A percentile compares a stretch with the other conserved stretches of the same genome.
Conservation (phyloP, 2,329 filamentous ascomycete species). For the Sporothrix mexicana region DNA sequence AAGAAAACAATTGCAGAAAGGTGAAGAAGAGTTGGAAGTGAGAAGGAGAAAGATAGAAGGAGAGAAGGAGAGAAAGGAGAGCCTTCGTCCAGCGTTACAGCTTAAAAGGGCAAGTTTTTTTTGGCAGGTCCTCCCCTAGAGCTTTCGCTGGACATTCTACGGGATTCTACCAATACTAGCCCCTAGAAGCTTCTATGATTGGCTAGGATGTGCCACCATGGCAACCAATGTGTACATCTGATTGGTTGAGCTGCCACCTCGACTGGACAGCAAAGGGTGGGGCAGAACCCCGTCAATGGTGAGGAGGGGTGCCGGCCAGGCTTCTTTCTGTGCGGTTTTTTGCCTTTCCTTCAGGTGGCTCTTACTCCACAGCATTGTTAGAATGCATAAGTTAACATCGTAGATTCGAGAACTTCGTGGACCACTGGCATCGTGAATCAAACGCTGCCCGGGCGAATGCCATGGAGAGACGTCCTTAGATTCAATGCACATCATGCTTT, state of each 20-base stretch:
- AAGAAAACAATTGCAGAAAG: slow-evolving; percentile 26
- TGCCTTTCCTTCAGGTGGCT: neutral
- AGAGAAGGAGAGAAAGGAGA: slow-evolving; percentile 34
- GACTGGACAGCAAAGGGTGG: slow-evolving; percentile 7
- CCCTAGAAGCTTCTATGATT: slow-evolving; percentile 41
- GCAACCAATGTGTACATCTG: slow-evolving; percentile 32
- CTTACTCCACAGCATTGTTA: neutral
- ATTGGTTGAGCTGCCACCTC: slow-evolving; percentile 34
- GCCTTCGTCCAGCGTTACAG: slow-evolving; percentile 39
- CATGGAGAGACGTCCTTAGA: too few species aligned
- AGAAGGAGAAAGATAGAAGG: slow-evolving; percentile 21
- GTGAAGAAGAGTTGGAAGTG: slow-evolving; percentile 4
- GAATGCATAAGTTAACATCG: neutral
- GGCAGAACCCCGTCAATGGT: neutral
- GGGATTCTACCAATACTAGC: slow-evolving; percentile 45
- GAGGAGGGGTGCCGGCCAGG: neutral
- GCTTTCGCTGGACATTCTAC: slow-evolving; percentile 44
- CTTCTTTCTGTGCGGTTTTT: neutral
- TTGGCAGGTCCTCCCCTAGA: slow-evolving; percentile 38
- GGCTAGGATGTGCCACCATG: slow-evolving; percentile 35
- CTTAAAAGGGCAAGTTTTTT: slow-evolving; percentile 44
- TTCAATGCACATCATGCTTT: too few species aligned
- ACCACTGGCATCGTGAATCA: neutral
- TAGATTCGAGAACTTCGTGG: slow-evolving; percentile 10
- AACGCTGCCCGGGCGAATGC: neutral